A percentile compares a stretch with the other conserved stretches of the same genome.
Conservation (phyloP, 1,284 basidiomycete species). For the Wallemia ichthyophaga region DNA sequence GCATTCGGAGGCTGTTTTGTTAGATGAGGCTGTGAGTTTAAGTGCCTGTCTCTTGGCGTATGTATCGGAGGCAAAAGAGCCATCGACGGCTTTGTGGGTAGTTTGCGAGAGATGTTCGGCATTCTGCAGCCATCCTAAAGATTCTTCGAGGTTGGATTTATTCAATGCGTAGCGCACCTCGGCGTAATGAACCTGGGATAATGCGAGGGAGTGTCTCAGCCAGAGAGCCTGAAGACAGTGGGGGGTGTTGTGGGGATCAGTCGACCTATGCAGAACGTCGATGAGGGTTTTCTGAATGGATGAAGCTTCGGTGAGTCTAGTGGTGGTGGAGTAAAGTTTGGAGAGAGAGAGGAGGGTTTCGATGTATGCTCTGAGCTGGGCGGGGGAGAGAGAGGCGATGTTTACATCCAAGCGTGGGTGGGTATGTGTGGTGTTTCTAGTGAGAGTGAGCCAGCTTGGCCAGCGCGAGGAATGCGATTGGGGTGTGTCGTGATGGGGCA, state of each 20-base stretch:
- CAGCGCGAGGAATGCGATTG: too few species aligned
- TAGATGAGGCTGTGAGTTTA: background rate
- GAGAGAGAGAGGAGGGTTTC: background rate
- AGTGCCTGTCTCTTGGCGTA: background rate
- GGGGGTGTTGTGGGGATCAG: background rate
- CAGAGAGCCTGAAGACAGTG: background rate
- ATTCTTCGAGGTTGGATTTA: background rate
- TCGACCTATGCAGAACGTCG: too few species aligned
- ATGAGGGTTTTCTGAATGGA: background rate
- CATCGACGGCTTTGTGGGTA: background rate
- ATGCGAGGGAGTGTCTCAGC: background rate
- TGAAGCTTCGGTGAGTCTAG: background rate
- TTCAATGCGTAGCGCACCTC: background rate
- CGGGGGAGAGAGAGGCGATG: background rate
- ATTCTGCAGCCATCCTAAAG: background rate
- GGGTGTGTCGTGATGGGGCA: too few species aligned
- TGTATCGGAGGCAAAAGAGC: background rate
- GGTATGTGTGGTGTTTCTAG: too few species aligned
- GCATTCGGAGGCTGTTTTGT: background rate
- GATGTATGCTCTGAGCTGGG: background rate
- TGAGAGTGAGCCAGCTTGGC: too few species aligned
- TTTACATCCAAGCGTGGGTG: too few species aligned
- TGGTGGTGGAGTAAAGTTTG: background rate
- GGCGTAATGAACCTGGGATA: background rate
- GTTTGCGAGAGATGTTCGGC: background rate